These are phyloP conservation scores for Coemansia sp. DNA, from an alignment of 192 early-diverging fungal species.

Conservation along the genomic window DNA sequence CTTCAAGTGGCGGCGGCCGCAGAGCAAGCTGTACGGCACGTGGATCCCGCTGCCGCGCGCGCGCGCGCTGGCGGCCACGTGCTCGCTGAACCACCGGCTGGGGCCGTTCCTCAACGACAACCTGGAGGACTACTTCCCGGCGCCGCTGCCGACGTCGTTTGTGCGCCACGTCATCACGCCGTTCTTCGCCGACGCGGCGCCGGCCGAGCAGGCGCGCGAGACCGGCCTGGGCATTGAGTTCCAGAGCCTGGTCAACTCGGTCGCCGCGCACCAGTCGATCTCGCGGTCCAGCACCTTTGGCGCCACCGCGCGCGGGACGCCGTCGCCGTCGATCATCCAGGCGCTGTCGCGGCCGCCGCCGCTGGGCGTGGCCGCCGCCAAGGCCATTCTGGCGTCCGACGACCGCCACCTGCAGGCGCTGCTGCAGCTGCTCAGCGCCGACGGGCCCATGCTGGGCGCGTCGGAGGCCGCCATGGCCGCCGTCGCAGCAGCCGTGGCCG, in stretches of 20 bases:
- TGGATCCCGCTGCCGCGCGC: constrained; percentile 91
- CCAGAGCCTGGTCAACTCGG: constrained; percentile 37
- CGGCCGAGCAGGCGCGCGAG: constrained; percentile 5
- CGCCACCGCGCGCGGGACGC: constrained; percentile 45
- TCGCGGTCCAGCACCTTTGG: constrained; percentile 50
- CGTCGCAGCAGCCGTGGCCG: neutral
- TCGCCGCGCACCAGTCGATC: constrained; percentile 27
- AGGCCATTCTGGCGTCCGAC: constrained; percentile 46
- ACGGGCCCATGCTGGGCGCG: constrained; percentile 48
- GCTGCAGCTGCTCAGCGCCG: constrained; percentile 48
- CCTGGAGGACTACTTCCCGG: constrained; percentile 64
- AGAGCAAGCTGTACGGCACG: constrained; percentile 75
- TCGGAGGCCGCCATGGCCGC: constrained; percentile 6
- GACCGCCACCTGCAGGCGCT: constrained; percentile 42
- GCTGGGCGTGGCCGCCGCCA: constrained; percentile 27
- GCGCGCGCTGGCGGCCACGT: constrained; percentile 75
- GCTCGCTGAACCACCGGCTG: constrained; percentile 72
- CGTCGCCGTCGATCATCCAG: constrained; percentile 54
- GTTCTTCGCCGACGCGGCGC: constrained; percentile 27
- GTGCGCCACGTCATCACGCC: constrained; percentile 53
- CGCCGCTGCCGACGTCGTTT: constrained; percentile 58
- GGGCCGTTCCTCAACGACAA: constrained; percentile 76
- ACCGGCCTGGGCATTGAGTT: constrained; percentile 37
- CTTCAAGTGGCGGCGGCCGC: constrained; percentile 68
- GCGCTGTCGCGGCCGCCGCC: constrained; percentile 28